Conservation (phyloP, 768 basidiomycete species). For the Xerocomellus chrysenteron region DNA sequence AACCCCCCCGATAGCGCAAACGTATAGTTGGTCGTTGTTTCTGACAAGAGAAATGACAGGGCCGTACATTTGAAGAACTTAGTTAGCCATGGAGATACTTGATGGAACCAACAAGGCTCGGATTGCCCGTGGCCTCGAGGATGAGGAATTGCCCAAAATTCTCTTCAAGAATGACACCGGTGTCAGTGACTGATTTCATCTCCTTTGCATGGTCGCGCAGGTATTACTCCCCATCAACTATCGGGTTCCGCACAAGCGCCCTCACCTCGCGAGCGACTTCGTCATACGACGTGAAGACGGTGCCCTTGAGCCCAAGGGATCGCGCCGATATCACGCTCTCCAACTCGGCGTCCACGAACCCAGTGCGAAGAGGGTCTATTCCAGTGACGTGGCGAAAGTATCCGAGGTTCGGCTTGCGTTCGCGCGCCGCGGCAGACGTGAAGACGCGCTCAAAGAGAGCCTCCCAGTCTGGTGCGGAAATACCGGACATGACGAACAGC, state of each 20-base stretch:
- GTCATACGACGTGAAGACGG: conserved; percentile 17
- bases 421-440: conserved; percentile 15
- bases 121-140: conserved; percentile 17
- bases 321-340: conserved; percentile 22
- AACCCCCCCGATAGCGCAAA: conserved; percentile 2
- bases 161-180: conserved; percentile 2
- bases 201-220: no score
- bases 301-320: conserved; percentile 21
- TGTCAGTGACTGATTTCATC: no score
- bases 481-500: conserved; percentile 8
- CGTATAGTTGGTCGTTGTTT: background rate
- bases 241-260: conserved; percentile 13
- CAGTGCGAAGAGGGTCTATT: conserved; percentile 18
- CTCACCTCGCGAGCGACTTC: conserved; percentile 15
- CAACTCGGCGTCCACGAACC: conserved; percentile 24
- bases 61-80: conserved; percentile 21
- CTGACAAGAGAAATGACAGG: background rate
- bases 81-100: conserved; percentile 16
- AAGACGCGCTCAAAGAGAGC: conserved; percentile 19
- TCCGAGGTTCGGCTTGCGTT: conserved; percentile 22
- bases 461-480: no score
- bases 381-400: conserved; percentile 17
- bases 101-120: conserved; percentile 17
- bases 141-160: conserved; percentile 21
- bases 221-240: conserved; percentile 7